Conservation (phyloP, 2,329 filamentous ascomycete species). For the Aureobasidium vineae region DNA sequence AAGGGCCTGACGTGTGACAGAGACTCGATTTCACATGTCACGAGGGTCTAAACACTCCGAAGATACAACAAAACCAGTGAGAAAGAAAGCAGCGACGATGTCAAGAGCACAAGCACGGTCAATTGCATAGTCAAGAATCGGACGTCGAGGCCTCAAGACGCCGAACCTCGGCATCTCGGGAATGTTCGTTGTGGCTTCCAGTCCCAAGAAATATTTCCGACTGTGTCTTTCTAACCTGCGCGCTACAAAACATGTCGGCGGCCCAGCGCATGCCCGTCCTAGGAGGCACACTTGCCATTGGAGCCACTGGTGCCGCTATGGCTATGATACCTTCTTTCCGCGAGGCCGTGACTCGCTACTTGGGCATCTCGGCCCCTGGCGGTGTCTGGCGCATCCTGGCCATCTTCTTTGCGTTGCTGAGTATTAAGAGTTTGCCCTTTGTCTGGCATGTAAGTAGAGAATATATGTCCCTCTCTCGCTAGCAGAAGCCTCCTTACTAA, state of each 20-base stretch:
- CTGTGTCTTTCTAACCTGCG: background rate
- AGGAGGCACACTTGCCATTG: conserved; percentile 34
- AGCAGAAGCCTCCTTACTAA: background rate
- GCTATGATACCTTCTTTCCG: conserved; percentile 34
- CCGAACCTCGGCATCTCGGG: conserved; percentile 17
- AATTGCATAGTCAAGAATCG: background rate
- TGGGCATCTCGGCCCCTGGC: conserved; percentile 29
- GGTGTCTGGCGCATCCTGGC: conserved; percentile 39
- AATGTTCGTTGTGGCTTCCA: background rate
- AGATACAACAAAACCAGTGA: background rate
- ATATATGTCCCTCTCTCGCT: background rate
- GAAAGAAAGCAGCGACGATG: background rate
- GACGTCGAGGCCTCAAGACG: background rate
- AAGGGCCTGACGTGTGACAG: background rate
- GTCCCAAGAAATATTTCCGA: background rate
- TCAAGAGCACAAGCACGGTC: background rate
- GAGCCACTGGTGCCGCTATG: conserved; percentile 32
- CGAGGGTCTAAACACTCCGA: too few relatives aligned
- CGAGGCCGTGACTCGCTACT: conserved; percentile 31
- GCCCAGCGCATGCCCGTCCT: conserved; percentile 35
- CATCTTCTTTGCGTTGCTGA: conserved; percentile 59
- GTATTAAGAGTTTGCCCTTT: conserved; percentile 72
- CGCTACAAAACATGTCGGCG: conserved; percentile 35
- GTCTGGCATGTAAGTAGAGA: conserved; percentile 63
- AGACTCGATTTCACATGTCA: background rate